These are phyloP conservation scores for Rhododendron williamsianum DNA, from an alignment of 148 eudicot species.

Conservation along the genomic window DNA sequence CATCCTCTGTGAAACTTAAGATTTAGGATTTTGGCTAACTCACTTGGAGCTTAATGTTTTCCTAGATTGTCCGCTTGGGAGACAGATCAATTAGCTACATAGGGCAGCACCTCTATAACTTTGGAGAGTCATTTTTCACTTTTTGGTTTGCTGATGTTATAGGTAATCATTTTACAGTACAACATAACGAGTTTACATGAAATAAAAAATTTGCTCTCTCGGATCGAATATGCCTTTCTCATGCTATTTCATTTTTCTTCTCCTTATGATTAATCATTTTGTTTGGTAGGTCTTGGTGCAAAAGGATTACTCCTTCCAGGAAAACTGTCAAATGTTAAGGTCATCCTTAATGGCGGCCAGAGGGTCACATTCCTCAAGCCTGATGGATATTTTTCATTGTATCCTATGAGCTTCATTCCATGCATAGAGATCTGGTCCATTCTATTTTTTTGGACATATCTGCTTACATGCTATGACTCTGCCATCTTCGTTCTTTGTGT, in stretches of 20 bases:
- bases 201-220: neutral
- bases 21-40: conserved; percentile 2
- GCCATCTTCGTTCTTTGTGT: neutral
- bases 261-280: conserved; percentile 17
- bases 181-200: neutral
- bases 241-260: neutral
- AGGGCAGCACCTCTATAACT: neutral
- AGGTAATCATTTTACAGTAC: neutral
- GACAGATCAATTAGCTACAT: neutral
- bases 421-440: neutral
- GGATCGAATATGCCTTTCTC: neutral
- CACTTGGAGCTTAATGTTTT: neutral
- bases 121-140: neutral
- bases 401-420: conserved; percentile 45
- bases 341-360: conserved; percentile 88
- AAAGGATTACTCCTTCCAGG: conserved; percentile 60
- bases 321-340: conserved; percentile 62
- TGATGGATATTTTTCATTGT: conserved; percentile 99
- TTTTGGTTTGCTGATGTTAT: neutral
- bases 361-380: conserved; percentile 80
- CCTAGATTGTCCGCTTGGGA: neutral
- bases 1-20: neutral
- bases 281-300: conserved; percentile 35
- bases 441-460: neutral
- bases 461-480: neutral